Evolutionary conservation across 2,329 filamentous ascomycete species (phyloP), one percentile per base, ranked within the genome.

Genomic region (Bimuria novae-zelandiae): DNA sequence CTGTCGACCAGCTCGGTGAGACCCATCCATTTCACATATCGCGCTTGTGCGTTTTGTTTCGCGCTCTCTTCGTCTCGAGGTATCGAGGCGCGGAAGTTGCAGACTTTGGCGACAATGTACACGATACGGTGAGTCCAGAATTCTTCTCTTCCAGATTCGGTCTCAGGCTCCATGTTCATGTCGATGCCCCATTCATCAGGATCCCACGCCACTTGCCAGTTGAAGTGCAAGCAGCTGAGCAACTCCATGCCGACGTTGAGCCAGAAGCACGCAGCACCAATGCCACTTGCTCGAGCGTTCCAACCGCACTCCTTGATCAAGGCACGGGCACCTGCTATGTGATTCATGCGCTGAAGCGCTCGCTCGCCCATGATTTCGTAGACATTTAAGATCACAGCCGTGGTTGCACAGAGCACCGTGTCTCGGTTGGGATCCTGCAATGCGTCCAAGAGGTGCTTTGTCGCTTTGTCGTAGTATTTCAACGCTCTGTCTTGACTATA

Each of bases 221-320:
- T 92, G 74, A 91, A 91, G 60, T 90, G 88, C 14, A 97, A 79
- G 71, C 92, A 96, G 58, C 86, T 90, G 23, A 97, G 79, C n/a
- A 97, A 80, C 70, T 97, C 93, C 82, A 96, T 89, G 14, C 88
- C 89, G 14, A 96, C 86, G 64, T 95, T 96, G 32, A 97, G 79
- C 92, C 93, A 97, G 75, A 97, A 97, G 72, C 92, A 97, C 1
- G 92, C 91, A 0, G 87, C 84, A 0, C 91, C 92, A 17, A 96
- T 84, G 0, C 92, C 92, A 1, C 81, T 83, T 30, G 89, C 89
- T 56, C 81, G 84, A 0, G 90, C 90, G 64, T 90, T 88, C 93
- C 93, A 97, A 4, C 87, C 85, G 65, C 92, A 96, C 68, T 96
- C 91, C 56, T 91, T 90, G 64, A 97, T 92, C 44, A 96, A 78